These are phyloP conservation scores for Stachybotrys echinatus DNA, from an alignment of 2,329 filamentous ascomycete genomes.

Conservation along the genomic window DNA sequence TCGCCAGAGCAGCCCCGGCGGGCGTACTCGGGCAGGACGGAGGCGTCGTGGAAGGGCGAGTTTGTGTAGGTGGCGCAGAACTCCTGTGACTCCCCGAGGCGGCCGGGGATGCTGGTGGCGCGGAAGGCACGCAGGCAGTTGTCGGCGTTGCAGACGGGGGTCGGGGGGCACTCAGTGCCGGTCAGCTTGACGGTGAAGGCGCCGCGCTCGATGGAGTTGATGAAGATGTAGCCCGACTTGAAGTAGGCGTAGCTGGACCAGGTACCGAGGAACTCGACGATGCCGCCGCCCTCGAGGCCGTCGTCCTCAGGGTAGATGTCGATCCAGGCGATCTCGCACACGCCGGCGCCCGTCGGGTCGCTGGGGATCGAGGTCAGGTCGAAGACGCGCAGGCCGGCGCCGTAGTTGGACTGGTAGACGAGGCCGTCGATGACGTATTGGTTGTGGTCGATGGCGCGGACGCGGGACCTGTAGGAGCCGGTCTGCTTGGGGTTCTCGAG, in stretches of 20 bases:
- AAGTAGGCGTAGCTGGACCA: slow-evolving; percentile 1
- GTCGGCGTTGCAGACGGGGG: slow-evolving; percentile 2
- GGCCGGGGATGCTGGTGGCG: slow-evolving; percentile 1
- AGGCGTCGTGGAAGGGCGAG: neutral
- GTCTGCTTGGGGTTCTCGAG: slow-evolving; percentile 30
- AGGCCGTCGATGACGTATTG: slow-evolving; percentile 36
- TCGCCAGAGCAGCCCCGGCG: neutral
- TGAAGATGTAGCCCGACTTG: neutral
- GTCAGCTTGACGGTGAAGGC: slow-evolving; percentile 1
- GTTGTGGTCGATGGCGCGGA: slow-evolving; percentile 38
- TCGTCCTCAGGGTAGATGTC: slow-evolving; percentile 44
- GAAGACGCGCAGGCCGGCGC: slow-evolving; percentile 33
- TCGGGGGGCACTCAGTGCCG: neutral
- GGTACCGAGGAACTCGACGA: neutral
- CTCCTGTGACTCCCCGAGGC: neutral
- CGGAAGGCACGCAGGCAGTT: slow-evolving; percentile 1
- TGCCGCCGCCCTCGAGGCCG: slow-evolving; percentile 2
- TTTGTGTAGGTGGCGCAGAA: neutral
- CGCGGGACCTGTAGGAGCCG: slow-evolving; percentile 32
- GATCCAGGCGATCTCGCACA: slow-evolving; percentile 39
- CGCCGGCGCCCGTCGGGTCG: slow-evolving; percentile 31
- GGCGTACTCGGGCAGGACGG: neutral
- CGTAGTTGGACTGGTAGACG: slow-evolving; percentile 42
- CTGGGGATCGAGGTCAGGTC: slow-evolving; percentile 22
- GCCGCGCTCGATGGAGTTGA: slow-evolving; percentile 1